Conservation (phyloP, 2,329 filamentous ascomycete species). For the Claviceps pusilla region DNA sequence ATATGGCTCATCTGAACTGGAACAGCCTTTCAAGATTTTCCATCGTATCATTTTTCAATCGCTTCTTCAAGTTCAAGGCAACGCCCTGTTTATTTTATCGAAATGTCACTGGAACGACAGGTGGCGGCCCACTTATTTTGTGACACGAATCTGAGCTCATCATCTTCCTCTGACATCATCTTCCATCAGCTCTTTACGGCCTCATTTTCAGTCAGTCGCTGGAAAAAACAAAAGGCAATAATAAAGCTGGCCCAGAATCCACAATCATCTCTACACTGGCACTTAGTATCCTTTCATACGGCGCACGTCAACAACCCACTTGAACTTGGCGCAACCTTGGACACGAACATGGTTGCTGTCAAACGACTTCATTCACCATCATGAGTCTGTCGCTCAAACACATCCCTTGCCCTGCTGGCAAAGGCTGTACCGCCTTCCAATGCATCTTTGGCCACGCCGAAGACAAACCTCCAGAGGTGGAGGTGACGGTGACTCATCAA, state of each 20-base stretch:
- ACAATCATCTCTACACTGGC: background rate
- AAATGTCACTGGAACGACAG: too few relatives aligned
- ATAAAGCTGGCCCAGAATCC: background rate
- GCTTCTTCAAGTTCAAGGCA: too few relatives aligned
- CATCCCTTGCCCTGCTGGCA: slow-evolving; percentile 35
- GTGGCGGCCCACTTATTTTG: background rate
- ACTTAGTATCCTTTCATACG: background rate
- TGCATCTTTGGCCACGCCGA: slow-evolving; percentile 34
- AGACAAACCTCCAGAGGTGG: slow-evolving; percentile 13
- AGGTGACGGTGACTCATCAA: slow-evolving; percentile 4
- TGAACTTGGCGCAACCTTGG: background rate
- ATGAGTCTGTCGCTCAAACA: slow-evolving; percentile 31
- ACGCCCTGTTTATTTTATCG: too few relatives aligned
- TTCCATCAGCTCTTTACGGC: background rate
- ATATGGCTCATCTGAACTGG: too few relatives aligned
- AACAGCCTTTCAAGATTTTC: too few relatives aligned
- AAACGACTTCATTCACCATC: background rate
- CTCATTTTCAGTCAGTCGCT: background rate
- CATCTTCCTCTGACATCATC: background rate
- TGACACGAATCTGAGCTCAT: background rate
- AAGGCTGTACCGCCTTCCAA: slow-evolving; percentile 31
- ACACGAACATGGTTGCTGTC: background rate
- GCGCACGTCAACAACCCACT: background rate
- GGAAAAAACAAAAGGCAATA: background rate
- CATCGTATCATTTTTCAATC: too few relatives aligned